A percentile compares a stretch with the other conserved stretches of the same genome.
Evolutionary conservation across 164 flowering plant genomes (phyloP).

Genomic region (Brasenia schreberi): DNA sequence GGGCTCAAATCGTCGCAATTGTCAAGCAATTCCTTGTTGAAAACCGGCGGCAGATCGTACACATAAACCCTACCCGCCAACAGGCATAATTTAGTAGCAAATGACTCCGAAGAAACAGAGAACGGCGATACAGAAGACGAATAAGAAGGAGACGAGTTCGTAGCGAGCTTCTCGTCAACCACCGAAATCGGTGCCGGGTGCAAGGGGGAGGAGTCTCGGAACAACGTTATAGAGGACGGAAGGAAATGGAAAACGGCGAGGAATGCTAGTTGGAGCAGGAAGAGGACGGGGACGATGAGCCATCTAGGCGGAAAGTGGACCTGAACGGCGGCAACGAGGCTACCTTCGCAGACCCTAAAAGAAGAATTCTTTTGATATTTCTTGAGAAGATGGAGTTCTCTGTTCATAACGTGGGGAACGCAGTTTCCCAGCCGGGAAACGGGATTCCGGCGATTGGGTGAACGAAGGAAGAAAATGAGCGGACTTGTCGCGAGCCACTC

Average conservation of each 20-base stretch:
- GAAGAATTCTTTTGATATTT: not conserved
- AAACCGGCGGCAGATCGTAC: slow-evolving; percentile 52
- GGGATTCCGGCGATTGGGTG: not conserved
- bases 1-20: slow-evolving; percentile 49
- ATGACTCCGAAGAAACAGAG: not conserved
- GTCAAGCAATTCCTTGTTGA: slow-evolving; percentile 42
- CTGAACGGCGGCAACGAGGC: not conserved
- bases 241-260: not conserved
- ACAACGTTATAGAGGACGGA: not conserved
- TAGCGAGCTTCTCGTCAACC: not conserved
- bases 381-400: not conserved
- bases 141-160: not conserved
- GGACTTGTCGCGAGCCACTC: too few species aligned
- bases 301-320: not conserved
- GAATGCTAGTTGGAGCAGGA: not conserved
- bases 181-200: not conserved
- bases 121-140: not conserved
- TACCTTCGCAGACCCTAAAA: not conserved
- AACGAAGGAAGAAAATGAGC: not conserved
- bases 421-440: not conserved
- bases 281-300: not conserved
- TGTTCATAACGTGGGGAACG: not conserved
- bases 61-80: slow-evolving; percentile 38
- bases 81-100: not conserved
- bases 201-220: not conserved